Conservation (phyloP, 1,139 yeast species). For the Taphrina communis region DNA sequence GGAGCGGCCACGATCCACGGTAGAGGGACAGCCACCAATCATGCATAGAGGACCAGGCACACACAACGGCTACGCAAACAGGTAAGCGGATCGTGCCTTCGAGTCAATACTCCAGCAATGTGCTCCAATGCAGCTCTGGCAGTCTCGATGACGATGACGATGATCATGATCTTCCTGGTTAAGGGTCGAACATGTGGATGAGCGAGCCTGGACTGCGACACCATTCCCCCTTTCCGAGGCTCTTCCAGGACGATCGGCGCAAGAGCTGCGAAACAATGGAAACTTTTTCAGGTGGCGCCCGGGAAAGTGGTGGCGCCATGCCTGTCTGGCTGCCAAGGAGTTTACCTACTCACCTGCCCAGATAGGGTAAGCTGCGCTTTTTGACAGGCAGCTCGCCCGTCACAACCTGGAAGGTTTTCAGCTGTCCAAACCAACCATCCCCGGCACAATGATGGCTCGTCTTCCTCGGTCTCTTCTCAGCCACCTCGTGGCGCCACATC, state of each 20-base stretch:
- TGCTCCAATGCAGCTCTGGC: background rate
- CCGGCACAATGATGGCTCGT: too few species aligned
- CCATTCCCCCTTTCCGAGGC: background rate
- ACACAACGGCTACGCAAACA: background rate
- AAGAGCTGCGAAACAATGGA: constrained; percentile 1
- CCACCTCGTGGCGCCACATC: too few species aligned
- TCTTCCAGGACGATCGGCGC: background rate
- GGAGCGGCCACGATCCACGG: background rate
- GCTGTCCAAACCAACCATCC: too few species aligned
- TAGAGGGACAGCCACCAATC: background rate
- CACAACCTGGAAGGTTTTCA: too few species aligned
- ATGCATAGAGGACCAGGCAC: background rate
- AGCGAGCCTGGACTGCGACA: too few species aligned
- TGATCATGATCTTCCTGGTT: too few species aligned
- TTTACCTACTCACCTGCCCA: too few species aligned
- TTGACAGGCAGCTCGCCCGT: too few species aligned
- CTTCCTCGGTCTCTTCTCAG: too few species aligned
- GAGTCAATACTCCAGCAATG: background rate
- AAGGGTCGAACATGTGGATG: too few species aligned
- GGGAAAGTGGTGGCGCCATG: background rate
- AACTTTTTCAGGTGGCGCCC: constrained; percentile 4
- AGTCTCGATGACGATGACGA: background rate
- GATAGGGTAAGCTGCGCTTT: too few species aligned
- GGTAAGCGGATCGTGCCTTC: background rate
- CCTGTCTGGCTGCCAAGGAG: background rate